These are phyloP conservation scores for Suhomyces sp. DNA, from an alignment of 805 yeast genomes.

Conservation along the genomic window DNA sequence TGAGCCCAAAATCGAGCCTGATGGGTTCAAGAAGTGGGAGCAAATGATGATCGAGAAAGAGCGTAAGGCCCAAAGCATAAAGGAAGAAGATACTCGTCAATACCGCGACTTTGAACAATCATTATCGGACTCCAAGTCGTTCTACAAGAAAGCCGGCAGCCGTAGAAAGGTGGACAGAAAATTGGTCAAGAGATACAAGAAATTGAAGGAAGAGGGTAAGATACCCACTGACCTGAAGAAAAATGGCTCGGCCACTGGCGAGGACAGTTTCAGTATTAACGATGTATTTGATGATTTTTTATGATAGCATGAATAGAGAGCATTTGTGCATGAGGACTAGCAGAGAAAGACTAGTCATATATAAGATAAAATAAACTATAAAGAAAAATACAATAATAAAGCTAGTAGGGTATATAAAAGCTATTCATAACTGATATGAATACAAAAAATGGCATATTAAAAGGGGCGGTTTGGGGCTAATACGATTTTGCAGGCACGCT, in stretches of 20 bases:
- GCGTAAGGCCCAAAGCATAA: constrained; percentile 15
- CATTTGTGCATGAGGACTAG: not conserved
- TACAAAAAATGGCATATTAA: too few species aligned
- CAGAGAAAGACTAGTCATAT: not conserved
- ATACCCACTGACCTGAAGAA: constrained; percentile 13
- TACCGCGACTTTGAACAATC: constrained; percentile 17
- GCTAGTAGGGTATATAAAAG: too few species aligned
- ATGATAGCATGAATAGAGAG: not conserved
- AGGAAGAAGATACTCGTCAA: constrained; percentile 20
- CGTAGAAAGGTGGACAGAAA: constrained; percentile 34
- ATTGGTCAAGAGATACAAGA: constrained; percentile 30
- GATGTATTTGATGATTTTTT: constrained; percentile 2
- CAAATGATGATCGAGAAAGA: constrained; percentile 20
- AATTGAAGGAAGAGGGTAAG: constrained; percentile 27
- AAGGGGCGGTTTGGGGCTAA: too few species aligned
- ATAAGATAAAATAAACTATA: not conserved
- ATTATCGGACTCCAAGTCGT: constrained; percentile 22
- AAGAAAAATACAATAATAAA: not conserved
- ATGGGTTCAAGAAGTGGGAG: constrained; percentile 39
- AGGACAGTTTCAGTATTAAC: not conserved
- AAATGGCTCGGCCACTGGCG: not conserved
- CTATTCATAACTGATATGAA: too few species aligned
- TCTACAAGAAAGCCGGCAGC: constrained; percentile 26
- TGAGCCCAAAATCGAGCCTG: constrained; percentile 18
- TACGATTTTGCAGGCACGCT: too few species aligned